Evolutionary conservation across 306 rosid genomes (phyloP).

Genomic region (Prunus kanzakura): DNA sequence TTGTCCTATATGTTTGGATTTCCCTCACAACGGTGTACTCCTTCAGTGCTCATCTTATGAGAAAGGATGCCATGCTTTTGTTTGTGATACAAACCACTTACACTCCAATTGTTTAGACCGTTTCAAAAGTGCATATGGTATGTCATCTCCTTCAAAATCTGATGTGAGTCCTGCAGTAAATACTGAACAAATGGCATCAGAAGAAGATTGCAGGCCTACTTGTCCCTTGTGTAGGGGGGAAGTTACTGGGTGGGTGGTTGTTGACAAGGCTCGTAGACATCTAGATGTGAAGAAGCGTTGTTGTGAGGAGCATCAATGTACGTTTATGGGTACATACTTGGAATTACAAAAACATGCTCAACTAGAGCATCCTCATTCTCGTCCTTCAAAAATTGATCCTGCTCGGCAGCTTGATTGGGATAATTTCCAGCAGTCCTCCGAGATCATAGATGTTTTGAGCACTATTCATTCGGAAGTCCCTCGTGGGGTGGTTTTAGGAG

Average conservation of each 20-base stretch:
- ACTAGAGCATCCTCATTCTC: constrained; percentile 81
- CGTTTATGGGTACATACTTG: constrained; percentile 65
- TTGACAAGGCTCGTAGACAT: constrained; percentile 60
- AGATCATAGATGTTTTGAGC: constrained; percentile 93
- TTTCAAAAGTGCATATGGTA: constrained; percentile 65
- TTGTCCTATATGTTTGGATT: constrained; percentile 94
- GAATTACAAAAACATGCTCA: constrained; percentile 81
- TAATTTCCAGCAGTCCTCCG: constrained; percentile 93
- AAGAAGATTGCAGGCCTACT: constrained; percentile 49
- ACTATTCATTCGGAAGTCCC: constrained; percentile 95
- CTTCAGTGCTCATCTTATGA: constrained; percentile 79
- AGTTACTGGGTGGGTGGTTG: constrained; percentile 79
- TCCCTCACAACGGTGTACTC: constrained; percentile 87
- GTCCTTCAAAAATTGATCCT: constrained; percentile 89
- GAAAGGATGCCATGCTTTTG: constrained; percentile 85
- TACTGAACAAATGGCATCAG: constrained; percentile 40
- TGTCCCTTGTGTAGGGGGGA: constrained; percentile 96
- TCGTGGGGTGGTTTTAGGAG: constrained; percentile 85
- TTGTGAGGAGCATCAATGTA: constrained; percentile 74
- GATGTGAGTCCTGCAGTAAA: constrained; percentile 32
- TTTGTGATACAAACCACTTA: constrained; percentile 79
- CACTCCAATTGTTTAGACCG: constrained; percentile 96
- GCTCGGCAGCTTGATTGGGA: constrained; percentile 97
- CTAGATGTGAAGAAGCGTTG: constrained; percentile 83
- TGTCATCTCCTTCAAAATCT: constrained; percentile 42